Evolutionary conservation across 1,284 basidiomycete species (phyloP).

Genomic region (Malassezia slooffiae): DNA sequence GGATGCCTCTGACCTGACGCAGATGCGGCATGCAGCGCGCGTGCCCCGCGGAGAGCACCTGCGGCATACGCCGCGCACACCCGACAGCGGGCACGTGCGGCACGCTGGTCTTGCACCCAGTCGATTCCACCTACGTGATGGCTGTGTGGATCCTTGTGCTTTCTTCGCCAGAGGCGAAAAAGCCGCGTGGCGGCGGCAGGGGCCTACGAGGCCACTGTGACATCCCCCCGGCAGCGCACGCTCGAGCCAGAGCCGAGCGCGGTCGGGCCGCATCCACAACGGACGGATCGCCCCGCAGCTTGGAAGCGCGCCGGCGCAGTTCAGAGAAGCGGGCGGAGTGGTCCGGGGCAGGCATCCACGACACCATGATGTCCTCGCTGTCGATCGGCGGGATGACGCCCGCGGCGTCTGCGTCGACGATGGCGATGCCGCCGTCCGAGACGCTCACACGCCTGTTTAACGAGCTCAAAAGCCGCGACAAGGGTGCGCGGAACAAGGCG

Average conservation of each 20-base stretch:
- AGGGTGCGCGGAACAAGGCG: constrained; percentile 22
- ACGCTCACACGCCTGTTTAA: constrained; percentile 36
- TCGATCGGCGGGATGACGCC: not conserved
- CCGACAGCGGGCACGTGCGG: no score
- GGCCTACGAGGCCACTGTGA: constrained; percentile 1
- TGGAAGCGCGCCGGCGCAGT: not conserved
- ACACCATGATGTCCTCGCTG: constrained; percentile 12
- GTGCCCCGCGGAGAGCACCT: no score
- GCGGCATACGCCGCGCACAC: no score
- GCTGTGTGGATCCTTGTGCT: no score
- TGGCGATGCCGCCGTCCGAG: constrained; percentile 27
- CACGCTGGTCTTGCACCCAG: no score
- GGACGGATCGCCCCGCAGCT: not conserved
- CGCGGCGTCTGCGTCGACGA: constrained; percentile 8
- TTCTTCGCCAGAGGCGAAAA: no score
- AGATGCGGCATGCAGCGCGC: not conserved
- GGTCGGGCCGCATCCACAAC: not conserved
- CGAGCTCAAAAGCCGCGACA: constrained; percentile 31
- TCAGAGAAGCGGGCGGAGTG: not conserved
- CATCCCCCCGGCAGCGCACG: no score
- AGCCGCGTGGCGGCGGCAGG: no score
- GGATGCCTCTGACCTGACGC: not conserved
- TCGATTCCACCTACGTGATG: no score
- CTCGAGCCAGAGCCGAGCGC: constrained; percentile 9
- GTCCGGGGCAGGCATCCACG: no score